These are phyloP conservation scores for Sedum album DNA, from an alignment of 164 flowering plant species.

Conservation along the genomic window DNA sequence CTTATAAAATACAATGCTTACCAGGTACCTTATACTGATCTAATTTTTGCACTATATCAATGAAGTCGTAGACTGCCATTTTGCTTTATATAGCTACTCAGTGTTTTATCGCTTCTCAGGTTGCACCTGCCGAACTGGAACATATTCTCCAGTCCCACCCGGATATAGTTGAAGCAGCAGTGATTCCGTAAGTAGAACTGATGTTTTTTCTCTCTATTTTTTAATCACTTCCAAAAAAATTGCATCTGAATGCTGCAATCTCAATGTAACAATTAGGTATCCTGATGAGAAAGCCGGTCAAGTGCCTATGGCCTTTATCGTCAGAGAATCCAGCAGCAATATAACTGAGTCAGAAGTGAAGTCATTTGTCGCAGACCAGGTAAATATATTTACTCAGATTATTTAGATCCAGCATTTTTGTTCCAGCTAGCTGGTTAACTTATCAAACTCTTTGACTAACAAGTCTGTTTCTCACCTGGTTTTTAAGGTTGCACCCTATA, in stretches of 20 bases:
- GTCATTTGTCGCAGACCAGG: conserved; percentile 35
- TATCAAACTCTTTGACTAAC: too few species aligned
- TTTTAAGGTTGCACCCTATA: conserved; percentile 51
- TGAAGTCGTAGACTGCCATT: background rate
- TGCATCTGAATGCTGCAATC: background rate
- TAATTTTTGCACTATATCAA: too few species aligned
- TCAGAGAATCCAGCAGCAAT: conserved; percentile 22
- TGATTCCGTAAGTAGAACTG: conserved; percentile 20
- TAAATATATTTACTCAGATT: background rate
- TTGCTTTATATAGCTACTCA: background rate
- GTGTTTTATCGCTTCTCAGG: conserved; percentile 9
- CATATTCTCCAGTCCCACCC: conserved; percentile 25
- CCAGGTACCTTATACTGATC: background rate
- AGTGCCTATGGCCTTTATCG: conserved; percentile 42
- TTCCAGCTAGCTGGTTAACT: background rate
- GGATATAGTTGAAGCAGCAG: conserved; percentile 24
- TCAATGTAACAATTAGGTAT: conserved; percentile 18
- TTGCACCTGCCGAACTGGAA: conserved; percentile 31
- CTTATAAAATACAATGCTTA: conserved; percentile 14
- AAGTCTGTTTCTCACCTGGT: too few species aligned
- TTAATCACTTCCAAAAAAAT: background rate
- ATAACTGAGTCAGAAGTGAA: conserved; percentile 21
- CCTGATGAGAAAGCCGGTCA: conserved; percentile 53
- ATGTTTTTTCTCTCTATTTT: background rate
- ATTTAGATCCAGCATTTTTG: background rate